Conservation (phyloP, 257 asterid species). For the Forsythia suspensa region DNA sequence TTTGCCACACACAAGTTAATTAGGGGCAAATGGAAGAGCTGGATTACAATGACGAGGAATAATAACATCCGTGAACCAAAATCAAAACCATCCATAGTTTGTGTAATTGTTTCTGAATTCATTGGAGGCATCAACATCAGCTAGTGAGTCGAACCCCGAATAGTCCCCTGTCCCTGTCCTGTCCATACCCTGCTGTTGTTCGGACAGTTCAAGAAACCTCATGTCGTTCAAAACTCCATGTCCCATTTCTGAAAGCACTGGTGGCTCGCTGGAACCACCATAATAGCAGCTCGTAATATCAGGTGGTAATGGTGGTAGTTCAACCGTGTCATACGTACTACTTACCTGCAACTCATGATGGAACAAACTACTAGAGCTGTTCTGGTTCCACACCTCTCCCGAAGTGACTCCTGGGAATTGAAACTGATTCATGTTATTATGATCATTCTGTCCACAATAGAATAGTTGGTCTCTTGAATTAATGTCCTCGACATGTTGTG, state of each 20-base stretch:
- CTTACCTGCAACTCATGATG: neutral
- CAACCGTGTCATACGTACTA: constrained; percentile 17
- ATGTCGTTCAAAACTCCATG: constrained; percentile 64
- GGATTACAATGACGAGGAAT: neutral
- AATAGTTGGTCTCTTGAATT: constrained; percentile 13
- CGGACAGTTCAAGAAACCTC: constrained; percentile 63
- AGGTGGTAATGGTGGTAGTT: constrained; percentile 89
- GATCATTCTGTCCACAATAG: constrained; percentile 34
- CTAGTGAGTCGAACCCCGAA: constrained; percentile 26
- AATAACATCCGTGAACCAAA: neutral
- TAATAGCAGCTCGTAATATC: constrained; percentile 65
- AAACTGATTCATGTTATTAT: constrained; percentile 11
- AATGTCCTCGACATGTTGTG: constrained; percentile 4
- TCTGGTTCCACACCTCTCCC: constrained; percentile 21
- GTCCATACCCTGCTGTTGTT: constrained; percentile 36
- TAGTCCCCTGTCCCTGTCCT: constrained; percentile 7
- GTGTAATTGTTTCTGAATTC: constrained; percentile 42
- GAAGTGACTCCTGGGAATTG: constrained; percentile 24
- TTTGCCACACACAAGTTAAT: neutral
- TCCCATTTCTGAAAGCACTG: constrained; percentile 72
- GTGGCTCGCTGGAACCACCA: constrained; percentile 44
- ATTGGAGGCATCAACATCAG: neutral
- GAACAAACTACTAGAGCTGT: neutral
- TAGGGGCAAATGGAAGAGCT: neutral
- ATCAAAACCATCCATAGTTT: constrained; percentile 60